Evolutionary conservation across 2,329 filamentous ascomycete genomes (phyloP), one percentile per base, ranked within the genome.

Genomic region (Aspergillus neoniger): DNA sequence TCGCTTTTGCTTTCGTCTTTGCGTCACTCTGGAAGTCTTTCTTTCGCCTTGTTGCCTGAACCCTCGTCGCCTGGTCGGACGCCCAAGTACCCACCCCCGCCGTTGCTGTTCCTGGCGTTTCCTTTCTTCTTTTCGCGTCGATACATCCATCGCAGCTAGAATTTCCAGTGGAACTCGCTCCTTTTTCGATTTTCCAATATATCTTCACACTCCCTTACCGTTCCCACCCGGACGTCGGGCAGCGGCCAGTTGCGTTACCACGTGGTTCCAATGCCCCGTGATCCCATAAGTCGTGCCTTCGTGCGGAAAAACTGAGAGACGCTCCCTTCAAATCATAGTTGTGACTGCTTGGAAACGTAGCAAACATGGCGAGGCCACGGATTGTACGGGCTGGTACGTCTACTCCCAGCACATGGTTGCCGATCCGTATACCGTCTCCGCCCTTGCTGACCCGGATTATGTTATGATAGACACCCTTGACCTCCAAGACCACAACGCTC

Each of bases 401-500:
- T 28, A 10, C 23, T 17, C 28, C 8, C 25, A 28, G 15, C 25
- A 17, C 15, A 50, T 49, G 12, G 25, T 21, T 19, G 36, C 25
- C 17, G 32, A 39, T 49, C 23, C 21, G 6, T 5, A 41, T 41
- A 36, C 25, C 21, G 25, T 17, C 36, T 25, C 15, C 14, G 17
- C 51, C 19, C 15, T 41, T 50, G 38, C 30, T 32, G 41, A 25
- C 49, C 44, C 23, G 17, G 19, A 39, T 28, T 25, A 55, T 30
- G 51, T 28, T 32, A 44, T 55, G 55, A 62, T 78, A 96, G 94
- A 98, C 81, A 96, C 94, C 64, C 90, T 97, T 79, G 95, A 98
- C 80, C 87, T 98, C 55, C 95, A 98, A 84, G 87, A 92, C 78
- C 90, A 88, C 72, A 82, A 88, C 72, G 83, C 89, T 61, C 92